Base-by-base conservation (phyloP, 345 rosid genomes). In the Bruguiera sexangula region DNA sequence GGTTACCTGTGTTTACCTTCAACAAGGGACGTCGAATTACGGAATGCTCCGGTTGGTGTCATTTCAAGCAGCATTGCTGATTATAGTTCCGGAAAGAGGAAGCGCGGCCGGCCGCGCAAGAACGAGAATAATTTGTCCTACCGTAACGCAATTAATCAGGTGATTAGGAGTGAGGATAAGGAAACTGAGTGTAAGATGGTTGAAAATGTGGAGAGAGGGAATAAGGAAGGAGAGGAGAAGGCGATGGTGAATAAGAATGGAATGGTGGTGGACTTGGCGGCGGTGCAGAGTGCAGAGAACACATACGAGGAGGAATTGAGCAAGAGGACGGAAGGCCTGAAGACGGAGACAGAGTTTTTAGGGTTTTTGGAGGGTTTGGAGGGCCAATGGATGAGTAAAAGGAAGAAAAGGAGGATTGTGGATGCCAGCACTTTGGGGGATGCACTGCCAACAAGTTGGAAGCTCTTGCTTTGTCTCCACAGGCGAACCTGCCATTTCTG, bases 101-200 rank as follows among this genome's bases (percentile, higher is more conserved):
- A 78, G 77, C 88, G 86, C 68, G 95, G 88, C 59, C 77, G 89
- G 79, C 95, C 93, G 36, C 80, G 80, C 36, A 91, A 70, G 82
- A 78, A 71, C 58, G 69, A 37, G 56, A 77, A 57, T 57, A 66
- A 59, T 75, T 31, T 24, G 29, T 31, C 21, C 5, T 13, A 30
- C n/a, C 30, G 32, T 24, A 22, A 31, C 24, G 5, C 51, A 30
- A 75, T 36, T 69, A 69, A 75, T 57, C 69, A 67, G 78, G 67
- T 27, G 50, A 59, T 69, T 6, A 50, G 61, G 46, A 60, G 36
- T 16, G 64, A 61, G 10, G 21, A 5, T 56, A 13, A 62, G 37
- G 60, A 56, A 24, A 56, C 29, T 24, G 60, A 56, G 2, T 8
- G 31, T 10, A 11, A 56, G 60, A 27, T 21, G 29, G 50, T 31